These are phyloP conservation scores for Filobasidium wieringae DNA, from an alignment of 768 basidiomycete genomes.

Conservation along the genomic window DNA sequence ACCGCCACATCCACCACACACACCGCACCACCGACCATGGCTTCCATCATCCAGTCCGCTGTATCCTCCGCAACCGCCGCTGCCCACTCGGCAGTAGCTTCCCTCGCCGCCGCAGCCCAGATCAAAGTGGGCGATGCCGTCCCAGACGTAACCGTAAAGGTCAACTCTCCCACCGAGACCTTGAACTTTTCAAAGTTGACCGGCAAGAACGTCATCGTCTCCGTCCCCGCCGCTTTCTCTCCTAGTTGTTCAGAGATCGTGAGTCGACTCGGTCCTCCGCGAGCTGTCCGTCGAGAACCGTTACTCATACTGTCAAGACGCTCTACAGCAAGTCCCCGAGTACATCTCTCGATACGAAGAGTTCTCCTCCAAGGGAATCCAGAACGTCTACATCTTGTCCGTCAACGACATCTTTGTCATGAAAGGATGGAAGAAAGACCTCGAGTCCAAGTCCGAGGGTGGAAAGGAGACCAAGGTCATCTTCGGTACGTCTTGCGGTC, in stretches of 20 bases:
- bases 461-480: slow-evolving; percentile 47
- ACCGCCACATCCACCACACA: too few relatives aligned
- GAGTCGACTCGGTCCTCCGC: slow-evolving; percentile 13
- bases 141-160: slow-evolving; percentile 50
- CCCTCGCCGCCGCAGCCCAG: slow-evolving; percentile 45
- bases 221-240: slow-evolving; percentile 54
- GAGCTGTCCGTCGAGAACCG: neutral
- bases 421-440: slow-evolving; percentile 39
- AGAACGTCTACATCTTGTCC: slow-evolving; percentile 54
- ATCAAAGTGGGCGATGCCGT: slow-evolving; percentile 44
- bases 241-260: slow-evolving; percentile 20
- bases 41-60: slow-evolving; percentile 44
- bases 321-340: slow-evolving; percentile 42
- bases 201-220: slow-evolving; percentile 43
- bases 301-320: neutral
- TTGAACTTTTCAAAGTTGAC: slow-evolving; percentile 32
- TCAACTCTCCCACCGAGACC: slow-evolving; percentile 44
- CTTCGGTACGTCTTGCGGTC: slow-evolving; percentile 14
- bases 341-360: slow-evolving; percentile 57
- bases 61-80: slow-evolving; percentile 45
- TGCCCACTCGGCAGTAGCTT: slow-evolving; percentile 49
- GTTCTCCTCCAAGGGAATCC: slow-evolving; percentile 66
- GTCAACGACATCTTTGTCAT: slow-evolving; percentile 62
- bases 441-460: slow-evolving; percentile 47
- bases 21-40: too few relatives aligned